Percentiles rank a stretch among this genome's conserved stretches.
Conservation (phyloP, 495 filamentous ascomycete species). For the Jackrogersella minutella region DNA sequence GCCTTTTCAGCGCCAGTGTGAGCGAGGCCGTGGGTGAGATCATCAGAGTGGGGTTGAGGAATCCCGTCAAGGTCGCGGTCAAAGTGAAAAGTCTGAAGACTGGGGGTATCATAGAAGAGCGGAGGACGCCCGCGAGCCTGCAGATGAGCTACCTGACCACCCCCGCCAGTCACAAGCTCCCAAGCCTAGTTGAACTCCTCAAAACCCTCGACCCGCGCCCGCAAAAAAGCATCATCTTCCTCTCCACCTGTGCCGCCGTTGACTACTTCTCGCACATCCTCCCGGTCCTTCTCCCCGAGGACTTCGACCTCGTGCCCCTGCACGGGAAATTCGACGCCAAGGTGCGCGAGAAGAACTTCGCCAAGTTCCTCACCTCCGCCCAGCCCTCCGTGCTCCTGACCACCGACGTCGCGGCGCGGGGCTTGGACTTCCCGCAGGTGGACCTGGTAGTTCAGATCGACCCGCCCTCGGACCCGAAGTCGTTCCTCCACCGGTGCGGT, state of each 20-base stretch:
- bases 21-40: slow-evolving; percentile 91
- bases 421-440: slow-evolving; percentile 90
- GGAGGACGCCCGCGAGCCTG: slow-evolving; percentile 85
- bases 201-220: slow-evolving; percentile 72
- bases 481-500: slow-evolving; percentile 93
- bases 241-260: slow-evolving; percentile 94
- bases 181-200: slow-evolving; percentile 75
- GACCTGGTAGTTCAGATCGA: slow-evolving; percentile 95
- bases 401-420: slow-evolving; percentile 70
- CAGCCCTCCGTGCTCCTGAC: slow-evolving; percentile 85
- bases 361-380: slow-evolving; percentile 71
- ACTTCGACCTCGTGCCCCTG: slow-evolving; percentile 76
- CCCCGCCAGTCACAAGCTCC: slow-evolving; percentile 78
- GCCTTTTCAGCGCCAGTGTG: slow-evolving; percentile 91
- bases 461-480: slow-evolving; percentile 90
- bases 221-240: slow-evolving; percentile 88
- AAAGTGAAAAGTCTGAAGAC: slow-evolving; percentile 73
- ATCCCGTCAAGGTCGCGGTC: slow-evolving; percentile 92
- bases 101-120: slow-evolving; percentile 78
- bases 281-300: slow-evolving; percentile 66
- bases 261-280: slow-evolving; percentile 88
- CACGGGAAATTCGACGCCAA: slow-evolving; percentile 89
- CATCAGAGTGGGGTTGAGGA: slow-evolving; percentile 88
- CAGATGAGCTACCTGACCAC: slow-evolving; percentile 87
- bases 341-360: slow-evolving; percentile 81